phyloP scores from a whole-genome alignment of 2,329 filamentous ascomycete genomes.

The Verticillium zaregamsianum region DNA sequence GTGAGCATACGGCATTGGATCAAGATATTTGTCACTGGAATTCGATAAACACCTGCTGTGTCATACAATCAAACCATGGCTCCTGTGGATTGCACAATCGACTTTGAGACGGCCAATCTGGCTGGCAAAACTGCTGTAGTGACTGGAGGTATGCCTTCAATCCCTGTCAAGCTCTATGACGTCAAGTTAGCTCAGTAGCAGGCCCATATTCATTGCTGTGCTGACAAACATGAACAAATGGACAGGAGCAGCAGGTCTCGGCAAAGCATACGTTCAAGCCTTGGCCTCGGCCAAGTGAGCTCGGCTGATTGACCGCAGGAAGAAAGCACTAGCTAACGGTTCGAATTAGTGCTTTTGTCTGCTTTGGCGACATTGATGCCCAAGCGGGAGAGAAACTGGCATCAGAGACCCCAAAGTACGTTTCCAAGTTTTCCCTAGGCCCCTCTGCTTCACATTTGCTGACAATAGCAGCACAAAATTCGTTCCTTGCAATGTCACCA shows the following conservation, averaged over 20 bases:
- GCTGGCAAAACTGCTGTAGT: slow-evolving; percentile 26
- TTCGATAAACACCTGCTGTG: too few species aligned
- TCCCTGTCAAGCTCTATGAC: not conserved
- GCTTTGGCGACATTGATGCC: not conserved
- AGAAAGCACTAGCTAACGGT: not conserved
- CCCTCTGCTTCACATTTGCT: not conserved
- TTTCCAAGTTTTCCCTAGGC: not conserved
- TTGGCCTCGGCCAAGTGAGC: not conserved
- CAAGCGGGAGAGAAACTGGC: not conserved
- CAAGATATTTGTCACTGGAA: too few species aligned
- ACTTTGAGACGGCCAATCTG: slow-evolving; percentile 14
- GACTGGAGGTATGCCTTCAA: slow-evolving; percentile 16
- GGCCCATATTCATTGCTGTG: too few species aligned
- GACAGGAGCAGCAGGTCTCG: not conserved
- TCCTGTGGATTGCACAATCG: slow-evolving; percentile 11
- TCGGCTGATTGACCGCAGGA: not conserved
- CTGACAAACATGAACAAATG: too few species aligned
- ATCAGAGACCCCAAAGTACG: not conserved
- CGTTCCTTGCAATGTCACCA: slow-evolving; percentile 35
- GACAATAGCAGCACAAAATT: slow-evolving; percentile 20
- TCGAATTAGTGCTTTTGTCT: not conserved
- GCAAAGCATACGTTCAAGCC: not conserved
- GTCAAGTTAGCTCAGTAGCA: too few species aligned
- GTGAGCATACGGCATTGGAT: too few species aligned
- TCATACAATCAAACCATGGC: not conserved